These are phyloP conservation scores for Tritrichomonas foetus DNA, from an alignment of 208 protist genomes.

Conservation along the genomic window DNA sequence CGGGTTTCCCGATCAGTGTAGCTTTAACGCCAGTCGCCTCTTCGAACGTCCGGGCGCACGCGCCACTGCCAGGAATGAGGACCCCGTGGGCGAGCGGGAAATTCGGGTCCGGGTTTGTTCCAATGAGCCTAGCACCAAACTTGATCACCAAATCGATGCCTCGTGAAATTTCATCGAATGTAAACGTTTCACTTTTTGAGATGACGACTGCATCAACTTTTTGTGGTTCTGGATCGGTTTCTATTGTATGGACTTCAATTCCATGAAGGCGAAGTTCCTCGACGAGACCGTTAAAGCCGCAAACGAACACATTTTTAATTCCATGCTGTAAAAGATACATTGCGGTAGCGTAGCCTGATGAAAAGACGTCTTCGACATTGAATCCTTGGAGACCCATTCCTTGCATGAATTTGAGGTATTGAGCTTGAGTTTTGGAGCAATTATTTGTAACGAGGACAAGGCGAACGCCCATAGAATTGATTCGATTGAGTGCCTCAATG, in stretches of 20 bases:
- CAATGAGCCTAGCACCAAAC: background rate
- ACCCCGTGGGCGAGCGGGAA: background rate
- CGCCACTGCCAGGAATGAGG: background rate
- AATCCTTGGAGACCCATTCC: background rate
- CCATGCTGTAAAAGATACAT: background rate
- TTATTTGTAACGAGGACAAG: conserved; percentile 35
- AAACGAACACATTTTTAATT: background rate
- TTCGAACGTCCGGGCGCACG: background rate
- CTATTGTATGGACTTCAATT: background rate
- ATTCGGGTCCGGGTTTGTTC: conserved; percentile 33
- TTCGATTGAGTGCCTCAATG: background rate
- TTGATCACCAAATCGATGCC: background rate
- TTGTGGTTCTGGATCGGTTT: background rate
- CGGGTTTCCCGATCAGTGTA: background rate
- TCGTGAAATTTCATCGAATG: background rate
- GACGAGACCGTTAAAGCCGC: background rate
- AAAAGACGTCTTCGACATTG: background rate
- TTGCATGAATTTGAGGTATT: background rate
- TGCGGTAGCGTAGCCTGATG: conserved; percentile 3
- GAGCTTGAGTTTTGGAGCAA: background rate
- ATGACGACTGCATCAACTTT: background rate
- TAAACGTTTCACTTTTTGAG: background rate
- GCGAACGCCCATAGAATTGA: background rate
- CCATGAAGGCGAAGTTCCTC: background rate
- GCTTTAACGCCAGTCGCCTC: background rate